Base-by-base conservation (phyloP, 306 rosid genomes). In the Elaeagnus macrophylla region DNA sequence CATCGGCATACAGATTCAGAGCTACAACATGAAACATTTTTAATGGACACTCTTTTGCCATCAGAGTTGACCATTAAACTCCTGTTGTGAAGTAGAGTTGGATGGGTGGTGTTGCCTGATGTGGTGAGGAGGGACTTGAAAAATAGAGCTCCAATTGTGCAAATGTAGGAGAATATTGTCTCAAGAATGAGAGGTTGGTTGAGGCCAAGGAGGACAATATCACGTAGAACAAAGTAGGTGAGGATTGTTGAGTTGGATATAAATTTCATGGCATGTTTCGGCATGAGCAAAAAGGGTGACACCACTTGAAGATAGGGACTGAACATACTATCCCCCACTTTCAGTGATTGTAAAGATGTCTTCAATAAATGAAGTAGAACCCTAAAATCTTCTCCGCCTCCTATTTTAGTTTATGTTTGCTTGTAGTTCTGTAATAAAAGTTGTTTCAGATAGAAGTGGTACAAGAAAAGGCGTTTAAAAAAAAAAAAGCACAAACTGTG, bases 271-370 rank as follows among this genome's bases (percentile, higher is more conserved):
- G 61, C 56, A 14, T 64, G 60, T 2, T 48, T 48, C 17, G 18
- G 63, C 70, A 2, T 42, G 60, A 25, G 70, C 57, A 32, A 55
- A 65, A 50, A 48, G 50, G 12, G 56, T 39, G 42, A 56, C 48
- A 38, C 70, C 42, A 37, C 32, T 48, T 7, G 54, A 38, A 1
- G 48, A 64, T 54, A 64, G 68, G 61, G 54, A 39, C 48, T 46
- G 61, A 46, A n/a, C 36, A 47, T 9, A n/a, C n/a, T n/a, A n/a
- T n/a, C n/a, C n/a, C n/a, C n/a, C n/a, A n/a, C n/a, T n/a, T n/a
- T n/a, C n/a, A n/a, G n/a, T n/a, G n/a, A n/a, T n/a, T n/a, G n/a
- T n/a, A n/a, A n/a, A n/a, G n/a, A n/a, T n/a, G n/a, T n/a, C n/a
- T n/a, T n/a, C n/a, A n/a, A n/a, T n/a, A n/a, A n/a, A n/a, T n/a